phyloP scores from a whole-genome alignment of 305 asterid species.

The Plantago rigida region DNA sequence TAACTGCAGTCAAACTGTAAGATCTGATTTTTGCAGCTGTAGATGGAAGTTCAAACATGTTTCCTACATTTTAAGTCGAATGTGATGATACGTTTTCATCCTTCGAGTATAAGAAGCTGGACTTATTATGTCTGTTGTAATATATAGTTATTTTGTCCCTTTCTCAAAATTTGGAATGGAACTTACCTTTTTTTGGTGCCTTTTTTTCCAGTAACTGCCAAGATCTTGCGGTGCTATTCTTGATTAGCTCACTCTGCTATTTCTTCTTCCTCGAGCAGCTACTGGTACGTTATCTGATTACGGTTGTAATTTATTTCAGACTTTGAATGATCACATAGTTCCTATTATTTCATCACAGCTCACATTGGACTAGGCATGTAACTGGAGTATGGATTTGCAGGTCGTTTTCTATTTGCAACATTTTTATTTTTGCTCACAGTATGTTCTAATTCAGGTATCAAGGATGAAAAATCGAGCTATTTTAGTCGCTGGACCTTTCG shows the following conservation, averaged over 20 bases:
- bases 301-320: neutral
- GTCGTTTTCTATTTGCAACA: neutral
- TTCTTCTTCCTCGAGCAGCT: slow-evolving; percentile 95
- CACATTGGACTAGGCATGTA: neutral
- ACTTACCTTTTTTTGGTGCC: slow-evolving; percentile 22
- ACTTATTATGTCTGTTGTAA: neutral
- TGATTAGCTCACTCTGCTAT: slow-evolving; percentile 83
- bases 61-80: slow-evolving; percentile 4
- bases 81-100: neutral
- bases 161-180: slow-evolving; percentile 12
- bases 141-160: neutral
- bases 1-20: neutral
- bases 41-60: neutral
- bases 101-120: neutral
- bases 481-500: slow-evolving; percentile 66
- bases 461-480: slow-evolving; percentile 59
- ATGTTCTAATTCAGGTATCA: slow-evolving; percentile 35
- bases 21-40: neutral
- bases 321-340: slow-evolving; percentile 1
- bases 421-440: neutral
- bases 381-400: neutral
- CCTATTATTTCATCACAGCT: neutral
- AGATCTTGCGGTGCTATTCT: slow-evolving; percentile 87
- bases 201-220: slow-evolving; percentile 67
- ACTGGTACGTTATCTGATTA: slow-evolving; percentile 47